These are phyloP conservation scores for Calycina marina DNA, from an alignment of 2,329 filamentous ascomycete genomes.

Conservation along the genomic window DNA sequence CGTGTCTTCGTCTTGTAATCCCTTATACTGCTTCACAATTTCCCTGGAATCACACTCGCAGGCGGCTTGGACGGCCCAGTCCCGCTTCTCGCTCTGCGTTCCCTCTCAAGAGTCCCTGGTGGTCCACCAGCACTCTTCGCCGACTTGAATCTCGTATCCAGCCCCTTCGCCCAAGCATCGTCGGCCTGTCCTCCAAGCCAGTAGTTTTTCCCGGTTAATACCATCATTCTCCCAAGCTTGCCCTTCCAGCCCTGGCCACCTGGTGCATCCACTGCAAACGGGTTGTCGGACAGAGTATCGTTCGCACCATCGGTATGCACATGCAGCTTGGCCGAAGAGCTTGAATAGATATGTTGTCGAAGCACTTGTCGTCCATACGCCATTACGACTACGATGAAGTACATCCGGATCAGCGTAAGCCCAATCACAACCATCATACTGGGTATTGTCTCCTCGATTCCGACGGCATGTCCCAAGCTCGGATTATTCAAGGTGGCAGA, in stretches of 20 bases:
- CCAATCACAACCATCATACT: constrained; percentile 63
- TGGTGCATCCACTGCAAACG: constrained; percentile 55
- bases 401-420: constrained; percentile 63
- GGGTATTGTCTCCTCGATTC: constrained; percentile 52
- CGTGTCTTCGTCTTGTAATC: constrained; percentile 5
- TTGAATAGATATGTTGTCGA: constrained; percentile 47
- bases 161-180: constrained; percentile 53
- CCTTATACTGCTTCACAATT: constrained; percentile 14
- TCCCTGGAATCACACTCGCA: constrained; percentile 9
- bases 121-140: constrained; percentile 25
- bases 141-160: constrained; percentile 44
- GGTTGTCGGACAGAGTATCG: constrained; percentile 42
- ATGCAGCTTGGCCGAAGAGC: constrained; percentile 20
- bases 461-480: constrained; percentile 47
- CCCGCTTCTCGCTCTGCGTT: constrained; percentile 29
- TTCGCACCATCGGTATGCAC: constrained; percentile 22
- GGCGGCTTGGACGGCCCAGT: constrained; percentile 24
- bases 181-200: constrained; percentile 59
- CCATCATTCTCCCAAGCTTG: constrained; percentile 63
- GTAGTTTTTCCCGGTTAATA: constrained; percentile 58
- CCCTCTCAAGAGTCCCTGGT: constrained; percentile 25
- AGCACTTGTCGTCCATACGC: constrained; percentile 68
- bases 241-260: constrained; percentile 70
- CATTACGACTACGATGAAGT: constrained; percentile 74
- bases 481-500: constrained; percentile 25